Conservation (phyloP, 805 yeast genomes). For the Teunomyces atbi region DNA sequence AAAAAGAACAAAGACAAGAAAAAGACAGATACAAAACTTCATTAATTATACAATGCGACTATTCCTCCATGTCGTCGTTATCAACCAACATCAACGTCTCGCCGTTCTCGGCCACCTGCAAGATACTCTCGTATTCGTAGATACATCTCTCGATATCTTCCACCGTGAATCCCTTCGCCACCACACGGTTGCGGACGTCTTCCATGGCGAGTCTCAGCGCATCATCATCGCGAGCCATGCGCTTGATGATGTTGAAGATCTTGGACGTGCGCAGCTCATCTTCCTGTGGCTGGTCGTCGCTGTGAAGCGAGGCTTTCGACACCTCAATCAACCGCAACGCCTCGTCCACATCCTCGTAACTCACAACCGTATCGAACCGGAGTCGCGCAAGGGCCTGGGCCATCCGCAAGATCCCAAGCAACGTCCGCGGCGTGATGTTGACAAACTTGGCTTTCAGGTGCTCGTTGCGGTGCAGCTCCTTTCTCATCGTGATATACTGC, state of each 20-base stretch:
- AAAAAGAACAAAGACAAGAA: background rate
- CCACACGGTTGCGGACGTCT: slow-evolving; percentile 58
- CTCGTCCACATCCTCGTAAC: slow-evolving; percentile 86
- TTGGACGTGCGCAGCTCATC: slow-evolving; percentile 67
- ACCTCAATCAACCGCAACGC: slow-evolving; percentile 84
- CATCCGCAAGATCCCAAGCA: slow-evolving; percentile 85
- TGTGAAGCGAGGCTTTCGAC: slow-evolving; percentile 77
- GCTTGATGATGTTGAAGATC: slow-evolving; percentile 69
- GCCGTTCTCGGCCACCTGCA: slow-evolving; percentile 75
- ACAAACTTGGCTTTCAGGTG: slow-evolving; percentile 76
- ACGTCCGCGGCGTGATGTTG: slow-evolving; percentile 93
- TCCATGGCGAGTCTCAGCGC: slow-evolving; percentile 28
- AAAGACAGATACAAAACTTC: background rate
- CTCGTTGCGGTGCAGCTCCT: slow-evolving; percentile 79
- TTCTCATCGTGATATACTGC: slow-evolving; percentile 87
- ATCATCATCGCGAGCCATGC: slow-evolving; percentile 41
- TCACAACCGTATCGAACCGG: slow-evolving; percentile 72
- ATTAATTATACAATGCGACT: slow-evolving; percentile 5
- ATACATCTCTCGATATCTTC: slow-evolving; percentile 75
- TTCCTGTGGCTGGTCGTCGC: slow-evolving; percentile 46
- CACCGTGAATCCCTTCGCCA: slow-evolving; percentile 82
- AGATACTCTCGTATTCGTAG: slow-evolving; percentile 67
- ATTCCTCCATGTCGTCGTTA: slow-evolving; percentile 21
- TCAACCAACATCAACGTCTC: slow-evolving; percentile 58
- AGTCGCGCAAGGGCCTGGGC: slow-evolving; percentile 93